Conservation (phyloP, 2,329 filamentous ascomycete species). For the Calonectria henricotiae region DNA sequence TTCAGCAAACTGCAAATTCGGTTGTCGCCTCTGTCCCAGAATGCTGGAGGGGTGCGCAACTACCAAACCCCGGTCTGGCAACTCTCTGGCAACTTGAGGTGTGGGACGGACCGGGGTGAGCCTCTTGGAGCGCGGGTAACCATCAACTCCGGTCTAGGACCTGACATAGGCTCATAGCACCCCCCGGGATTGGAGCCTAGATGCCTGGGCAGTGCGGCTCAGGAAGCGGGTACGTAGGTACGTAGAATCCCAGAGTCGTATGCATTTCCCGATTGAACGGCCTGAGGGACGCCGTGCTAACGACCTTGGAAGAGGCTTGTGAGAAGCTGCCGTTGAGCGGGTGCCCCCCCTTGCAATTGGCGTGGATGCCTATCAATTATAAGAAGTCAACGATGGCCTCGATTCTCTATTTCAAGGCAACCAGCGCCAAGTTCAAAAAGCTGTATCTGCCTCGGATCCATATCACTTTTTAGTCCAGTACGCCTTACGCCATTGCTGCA, state of each 20-base stretch:
- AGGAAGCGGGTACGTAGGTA: constrained; percentile 40
- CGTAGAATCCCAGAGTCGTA: constrained; percentile 26
- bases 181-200: constrained; percentile 50
- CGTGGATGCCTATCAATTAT: constrained; percentile 36
- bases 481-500: constrained; percentile 11
- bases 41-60: constrained; percentile 10
- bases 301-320: constrained; percentile 30
- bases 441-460: constrained; percentile 21
- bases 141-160: constrained; percentile 23
- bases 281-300: constrained; percentile 6
- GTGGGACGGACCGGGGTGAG: constrained; percentile 16
- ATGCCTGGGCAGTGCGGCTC: constrained; percentile 49
- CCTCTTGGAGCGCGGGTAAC: constrained; percentile 19
- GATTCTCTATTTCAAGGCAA: constrained; percentile 31
- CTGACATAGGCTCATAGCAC: constrained; percentile 29
- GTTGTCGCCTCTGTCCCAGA: background rate
- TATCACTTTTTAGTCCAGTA: constrained; percentile 7
- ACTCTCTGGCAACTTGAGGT: background rate
- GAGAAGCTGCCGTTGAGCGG: constrained; percentile 2
- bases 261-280: constrained; percentile 1
- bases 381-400: constrained; percentile 22
- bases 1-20: constrained; percentile 1
- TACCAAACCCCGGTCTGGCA: background rate
- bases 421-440: background rate
- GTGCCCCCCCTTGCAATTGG: constrained; percentile 3